Evolutionary conservation across 2,329 filamentous ascomycete species (phyloP).

Genomic region (Myriosclerotinia scirpicola): DNA sequence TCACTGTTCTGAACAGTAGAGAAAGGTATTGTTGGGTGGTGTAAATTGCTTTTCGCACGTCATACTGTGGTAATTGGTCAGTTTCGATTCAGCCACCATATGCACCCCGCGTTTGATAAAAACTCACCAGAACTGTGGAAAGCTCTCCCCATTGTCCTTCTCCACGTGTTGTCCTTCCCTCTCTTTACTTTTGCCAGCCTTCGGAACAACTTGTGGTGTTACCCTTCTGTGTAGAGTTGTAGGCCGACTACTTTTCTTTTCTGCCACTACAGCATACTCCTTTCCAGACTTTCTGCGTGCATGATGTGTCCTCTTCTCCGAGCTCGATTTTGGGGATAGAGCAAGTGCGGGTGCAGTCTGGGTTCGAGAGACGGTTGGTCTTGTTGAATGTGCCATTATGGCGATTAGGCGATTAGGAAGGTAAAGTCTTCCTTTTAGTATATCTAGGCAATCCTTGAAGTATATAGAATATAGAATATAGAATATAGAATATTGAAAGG

Average conservation of each 20-base stretch:
- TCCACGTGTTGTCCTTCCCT: conserved; percentile 31
- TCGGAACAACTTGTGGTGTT: conserved; percentile 32
- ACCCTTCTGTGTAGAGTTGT: conserved; percentile 29
- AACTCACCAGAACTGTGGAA: conserved; percentile 62
- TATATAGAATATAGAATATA: neutral
- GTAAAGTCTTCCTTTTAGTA: conserved; percentile 4
- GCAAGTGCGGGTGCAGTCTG: conserved; percentile 28
- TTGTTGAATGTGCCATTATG: conserved; percentile 36
- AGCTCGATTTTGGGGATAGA: conserved; percentile 30
- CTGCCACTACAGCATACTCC: conserved; percentile 28
- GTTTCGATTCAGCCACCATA: conserved; percentile 24
- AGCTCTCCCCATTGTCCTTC: conserved; percentile 57
- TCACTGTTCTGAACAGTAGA: conserved; percentile 65
- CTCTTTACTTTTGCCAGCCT: conserved; percentile 24
- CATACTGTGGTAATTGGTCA: conserved; percentile 51
- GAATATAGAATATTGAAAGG: neutral
- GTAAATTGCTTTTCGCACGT: conserved; percentile 67
- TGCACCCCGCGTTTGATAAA: conserved; percentile 33
- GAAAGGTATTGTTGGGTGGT: conserved; percentile 54
- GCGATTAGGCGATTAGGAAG: conserved; percentile 2
- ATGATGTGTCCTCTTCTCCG: conserved; percentile 28
- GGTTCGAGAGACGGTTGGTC: conserved; percentile 33
- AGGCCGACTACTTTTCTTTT: conserved; percentile 33
- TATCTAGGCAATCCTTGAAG: neutral
- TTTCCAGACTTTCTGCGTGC: conserved; percentile 35